Base-by-base conservation (phyloP, 345 rosid genomes). In the Melaleuca quinquenervia region DNA sequence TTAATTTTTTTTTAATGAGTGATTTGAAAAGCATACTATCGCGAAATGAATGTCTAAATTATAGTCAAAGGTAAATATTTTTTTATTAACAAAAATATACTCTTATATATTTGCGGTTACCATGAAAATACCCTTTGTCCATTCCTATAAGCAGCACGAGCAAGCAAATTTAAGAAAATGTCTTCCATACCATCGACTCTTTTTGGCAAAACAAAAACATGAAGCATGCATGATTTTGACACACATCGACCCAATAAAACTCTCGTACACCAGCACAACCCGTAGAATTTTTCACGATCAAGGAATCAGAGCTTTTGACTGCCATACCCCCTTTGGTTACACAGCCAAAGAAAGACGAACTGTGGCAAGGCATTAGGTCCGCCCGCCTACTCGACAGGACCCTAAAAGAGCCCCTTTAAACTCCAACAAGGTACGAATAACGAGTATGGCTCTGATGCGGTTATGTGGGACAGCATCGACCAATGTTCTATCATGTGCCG, bases 131-230 rank as follows among this genome's bases (percentile, higher is more conserved):
- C 0, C 10, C 15, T 3, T 29, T 8, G 6, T 62, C 41, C 18
- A 7, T 62, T 62, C 11, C 7, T 27, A 1, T 1, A 62, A 7
- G 20, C 22, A 7, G 9, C 75, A 15, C 76, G 14, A 64, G 16
- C 0, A 64, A 64, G 7, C 20, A 29, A 64, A 15, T 64, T 16
- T 32, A 18, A 32, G 3, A 32, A 16, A 32, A 15, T 4, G n/a
- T 12, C 5, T 58, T 58, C 4, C 70, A 1, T n/a, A n/a, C 15
- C 36, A 0, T n/a, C n/a, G 32, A 16, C 8, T 64, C 8, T 64
- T 64, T 8, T 32, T 6, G 11, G 11, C 44, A 8, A 60, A 60
- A 1, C 0, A 32, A 16, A 29, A 2, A 27, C 10, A 8, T n/a
- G 0, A 16, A 16, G 78, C 45, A 0, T 64, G 6, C 12, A 32